phyloP scores from a whole-genome alignment of 1,139 yeast genomes.

The Entelexis paramagnoliae region DNA sequence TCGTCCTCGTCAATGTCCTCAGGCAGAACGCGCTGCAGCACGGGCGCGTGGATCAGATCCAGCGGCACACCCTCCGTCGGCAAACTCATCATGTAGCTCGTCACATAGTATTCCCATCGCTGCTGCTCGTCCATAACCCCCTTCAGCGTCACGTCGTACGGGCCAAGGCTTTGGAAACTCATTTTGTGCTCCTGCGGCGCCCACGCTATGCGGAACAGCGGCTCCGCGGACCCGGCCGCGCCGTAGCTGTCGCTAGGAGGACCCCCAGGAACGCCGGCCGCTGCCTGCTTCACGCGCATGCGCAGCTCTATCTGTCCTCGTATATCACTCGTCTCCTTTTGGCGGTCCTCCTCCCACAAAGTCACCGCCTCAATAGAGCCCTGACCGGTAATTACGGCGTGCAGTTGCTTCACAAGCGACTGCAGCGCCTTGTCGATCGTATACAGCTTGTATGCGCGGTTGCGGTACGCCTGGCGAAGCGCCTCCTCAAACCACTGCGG shows the following conservation, averaged over 20 bases:
- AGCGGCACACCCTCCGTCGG: constrained; percentile 96
- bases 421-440: constrained; percentile 90
- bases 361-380: constrained; percentile 73
- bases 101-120: constrained; percentile 83
- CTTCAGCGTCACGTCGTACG: constrained; percentile 64
- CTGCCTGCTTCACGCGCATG: constrained; percentile 70
- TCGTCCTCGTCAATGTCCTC: constrained; percentile 42
- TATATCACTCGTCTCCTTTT: constrained; percentile 45
- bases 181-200: constrained; percentile 45
- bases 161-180: constrained; percentile 72
- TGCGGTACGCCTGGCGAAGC: constrained; percentile 86
- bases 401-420: constrained; percentile 82
- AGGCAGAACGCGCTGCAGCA: constrained; percentile 28
- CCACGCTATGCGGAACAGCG: constrained; percentile 79
- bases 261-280: constrained; percentile 37
- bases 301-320: constrained; percentile 85
- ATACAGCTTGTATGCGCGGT: constrained; percentile 82
- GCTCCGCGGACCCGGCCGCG: constrained; percentile 49
- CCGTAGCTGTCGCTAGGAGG: constrained; percentile 7
- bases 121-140: constrained; percentile 69
- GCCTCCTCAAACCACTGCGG: constrained; percentile 95
- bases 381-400: constrained; percentile 64
- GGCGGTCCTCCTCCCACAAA: constrained; percentile 73
- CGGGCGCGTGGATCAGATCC: constrained; percentile 35
- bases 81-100: constrained; percentile 85